Percentiles rank a stretch among this genome's conserved stretches.
phyloP scores from a whole-genome alignment of 306 rosid species.

The Vigna reflexopilosa region DNA sequence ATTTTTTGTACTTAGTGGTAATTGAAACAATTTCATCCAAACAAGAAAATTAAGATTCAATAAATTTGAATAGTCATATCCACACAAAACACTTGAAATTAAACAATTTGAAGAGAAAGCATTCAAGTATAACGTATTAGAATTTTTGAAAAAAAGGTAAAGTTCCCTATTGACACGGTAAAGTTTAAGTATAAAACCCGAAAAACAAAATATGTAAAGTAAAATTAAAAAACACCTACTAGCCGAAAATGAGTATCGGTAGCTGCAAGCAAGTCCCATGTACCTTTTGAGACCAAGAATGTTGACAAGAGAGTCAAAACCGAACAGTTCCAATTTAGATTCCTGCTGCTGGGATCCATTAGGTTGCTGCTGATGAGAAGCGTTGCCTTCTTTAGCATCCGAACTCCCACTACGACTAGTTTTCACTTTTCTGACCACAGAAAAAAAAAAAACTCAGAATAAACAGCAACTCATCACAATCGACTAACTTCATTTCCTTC shows the following conservation, averaged over 20 bases:
- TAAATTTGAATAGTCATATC: too few species aligned
- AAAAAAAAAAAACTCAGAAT: conserved; percentile 10
- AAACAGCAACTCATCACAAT: neutral
- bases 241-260: conserved; percentile 26
- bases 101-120: too few species aligned
- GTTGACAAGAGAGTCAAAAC: conserved; percentile 99
- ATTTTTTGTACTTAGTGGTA: too few species aligned
- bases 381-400: conserved; percentile 53
- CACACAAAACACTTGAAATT: too few species aligned
- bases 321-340: conserved; percentile 89
- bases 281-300: conserved; percentile 99
- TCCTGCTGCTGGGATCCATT: conserved; percentile 81
- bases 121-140: too few species aligned
- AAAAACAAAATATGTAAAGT: conserved; percentile 10
- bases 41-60: too few species aligned
- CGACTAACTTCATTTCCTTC: neutral
- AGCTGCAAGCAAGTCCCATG: conserved; percentile 16
- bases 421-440: conserved; percentile 65
- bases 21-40: too few species aligned
- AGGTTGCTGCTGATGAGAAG: conserved; percentile 54
- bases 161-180: too few species aligned
- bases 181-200: conserved; percentile 22
- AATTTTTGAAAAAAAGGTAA: too few species aligned
- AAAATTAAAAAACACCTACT: conserved; percentile 8
- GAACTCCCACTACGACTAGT: conserved; percentile 53